A percentile compares a stretch with the other conserved stretches of the same genome.
phyloP scores from a whole-genome alignment of 495 filamentous ascomycete genomes.

The Hypoxylon fragiforme region DNA sequence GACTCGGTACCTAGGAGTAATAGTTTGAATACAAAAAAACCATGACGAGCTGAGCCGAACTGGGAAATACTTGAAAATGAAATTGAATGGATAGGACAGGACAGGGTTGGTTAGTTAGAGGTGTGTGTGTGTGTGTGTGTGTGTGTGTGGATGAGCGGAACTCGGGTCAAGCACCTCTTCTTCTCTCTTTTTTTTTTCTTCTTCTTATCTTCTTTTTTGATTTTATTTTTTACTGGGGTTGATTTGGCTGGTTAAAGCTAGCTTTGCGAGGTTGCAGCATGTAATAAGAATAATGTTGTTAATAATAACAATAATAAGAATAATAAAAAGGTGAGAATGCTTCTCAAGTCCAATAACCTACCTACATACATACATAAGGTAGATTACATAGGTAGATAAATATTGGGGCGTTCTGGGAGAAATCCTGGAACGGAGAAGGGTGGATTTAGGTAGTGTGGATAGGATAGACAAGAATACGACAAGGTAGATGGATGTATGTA shows the following conservation, averaged over 20 bases:
- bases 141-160: constrained; percentile 28
- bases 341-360: no score
- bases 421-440: constrained; percentile 29
- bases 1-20: constrained; percentile 32
- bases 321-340: constrained; percentile 27
- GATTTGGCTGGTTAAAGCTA: constrained; percentile 22
- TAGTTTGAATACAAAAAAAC: constrained; percentile 34
- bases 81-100: constrained; percentile 29
- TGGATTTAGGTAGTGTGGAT: constrained; percentile 12
- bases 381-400: constrained; percentile 23
- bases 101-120: no score
- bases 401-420: constrained; percentile 29
- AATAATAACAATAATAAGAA: no score
- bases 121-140: no score
- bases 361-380: no score
- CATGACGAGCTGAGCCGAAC: constrained; percentile 35
- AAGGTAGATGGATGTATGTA: background rate
- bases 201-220: no score
- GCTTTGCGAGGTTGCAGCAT: constrained; percentile 33
- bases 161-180: constrained; percentile 27
- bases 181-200: no score
- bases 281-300: no score
- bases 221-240: constrained; percentile 35
- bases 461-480: background rate
- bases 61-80: constrained; percentile 30